These are phyloP conservation scores for Hypoxylon sp. DNA, from an alignment of 2,329 filamentous ascomycete genomes.

Conservation along the genomic window DNA sequence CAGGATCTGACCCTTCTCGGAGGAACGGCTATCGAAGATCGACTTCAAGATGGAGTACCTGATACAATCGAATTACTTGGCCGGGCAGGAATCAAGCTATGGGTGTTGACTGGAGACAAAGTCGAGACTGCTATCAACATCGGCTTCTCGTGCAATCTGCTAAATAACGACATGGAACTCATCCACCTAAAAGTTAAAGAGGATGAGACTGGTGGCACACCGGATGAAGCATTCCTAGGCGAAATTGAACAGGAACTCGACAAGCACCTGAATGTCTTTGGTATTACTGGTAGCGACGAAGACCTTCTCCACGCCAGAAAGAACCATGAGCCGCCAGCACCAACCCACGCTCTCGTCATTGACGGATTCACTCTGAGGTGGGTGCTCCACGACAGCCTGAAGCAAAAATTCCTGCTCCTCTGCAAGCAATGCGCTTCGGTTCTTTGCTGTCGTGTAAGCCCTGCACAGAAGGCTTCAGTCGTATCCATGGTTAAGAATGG, in stretches of 20 bases:
- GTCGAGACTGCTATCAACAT: constrained; percentile 99
- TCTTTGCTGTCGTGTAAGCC: constrained; percentile 96
- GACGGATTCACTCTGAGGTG: constrained; percentile 94
- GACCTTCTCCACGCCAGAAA: constrained; percentile 83
- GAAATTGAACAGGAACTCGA: constrained; percentile 79
- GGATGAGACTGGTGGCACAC: constrained; percentile 67
- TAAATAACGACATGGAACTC: constrained; percentile 98
- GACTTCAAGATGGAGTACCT: constrained; percentile 94
- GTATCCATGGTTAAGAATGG: constrained; percentile 96
- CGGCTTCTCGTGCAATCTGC: constrained; percentile 96
- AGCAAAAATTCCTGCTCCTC: constrained; percentile 92
- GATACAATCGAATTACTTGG: constrained; percentile 94
- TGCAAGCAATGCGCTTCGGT: constrained; percentile 98
- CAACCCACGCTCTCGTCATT: constrained; percentile 93
- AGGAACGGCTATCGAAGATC: constrained; percentile 96
- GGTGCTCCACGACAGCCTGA: constrained; percentile 83
- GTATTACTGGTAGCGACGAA: constrained; percentile 84
- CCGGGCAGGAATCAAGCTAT: constrained; percentile 96
- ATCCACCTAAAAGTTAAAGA: constrained; percentile 90
- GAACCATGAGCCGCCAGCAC: constrained; percentile 86
- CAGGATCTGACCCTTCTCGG: constrained; percentile 88
- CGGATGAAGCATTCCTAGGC: constrained; percentile 65
- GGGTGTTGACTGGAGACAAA: constrained; percentile 98
- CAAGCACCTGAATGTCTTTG: constrained; percentile 78
- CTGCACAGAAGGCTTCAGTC: constrained; percentile 96